Evolutionary conservation across 2,329 filamentous ascomycete genomes (phyloP).

Genomic region (Fusarium verticillioides): DNA sequence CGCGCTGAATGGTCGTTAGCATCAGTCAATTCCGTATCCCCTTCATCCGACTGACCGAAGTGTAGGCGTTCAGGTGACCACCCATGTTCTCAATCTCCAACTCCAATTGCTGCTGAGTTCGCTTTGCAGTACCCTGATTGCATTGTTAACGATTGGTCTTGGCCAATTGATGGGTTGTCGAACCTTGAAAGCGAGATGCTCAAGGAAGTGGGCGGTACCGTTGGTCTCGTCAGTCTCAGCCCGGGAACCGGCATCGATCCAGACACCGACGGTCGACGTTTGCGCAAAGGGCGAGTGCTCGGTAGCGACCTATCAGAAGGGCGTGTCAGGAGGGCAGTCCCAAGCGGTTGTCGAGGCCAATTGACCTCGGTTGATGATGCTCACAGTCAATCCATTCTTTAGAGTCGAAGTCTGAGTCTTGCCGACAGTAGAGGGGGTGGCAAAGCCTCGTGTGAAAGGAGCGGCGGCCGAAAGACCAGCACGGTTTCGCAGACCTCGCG

Average conservation of each 20-base stretch:
- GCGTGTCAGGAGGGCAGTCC: conserved; percentile 41
- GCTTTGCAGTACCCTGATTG: conserved; percentile 86
- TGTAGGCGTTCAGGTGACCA: conserved; percentile 98
- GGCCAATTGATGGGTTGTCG: conserved; percentile 41
- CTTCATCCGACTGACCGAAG: conserved; percentile 77
- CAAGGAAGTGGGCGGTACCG: conserved; percentile 98
- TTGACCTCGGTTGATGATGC: conserved; percentile 51
- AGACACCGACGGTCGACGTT: conserved; percentile 97
- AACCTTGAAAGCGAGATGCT: conserved; percentile 99
- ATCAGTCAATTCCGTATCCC: conserved; percentile 31
- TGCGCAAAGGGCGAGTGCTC: conserved; percentile 98
- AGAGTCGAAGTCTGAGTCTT: conserved; percentile 97
- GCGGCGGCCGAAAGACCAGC: conserved; percentile 82
- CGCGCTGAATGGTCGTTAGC: conserved; percentile 70
- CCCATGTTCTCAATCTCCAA: conserved; percentile 99
- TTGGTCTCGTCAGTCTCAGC: conserved; percentile 99
- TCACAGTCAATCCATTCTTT: conserved; percentile 96
- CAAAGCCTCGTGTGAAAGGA: conserved; percentile 86
- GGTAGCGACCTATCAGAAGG: conserved; percentile 80
- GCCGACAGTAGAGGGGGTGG: conserved; percentile 82
- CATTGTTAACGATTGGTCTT: conserved; percentile 30
- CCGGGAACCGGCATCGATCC: conserved; percentile 98
- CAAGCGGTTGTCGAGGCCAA: conserved; percentile 48
- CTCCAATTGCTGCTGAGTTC: conserved; percentile 96
- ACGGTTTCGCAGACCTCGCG: conserved; percentile 89